phyloP scores from a whole-genome alignment of 2,329 filamentous ascomycete species.

The Triangularia setosa region DNA sequence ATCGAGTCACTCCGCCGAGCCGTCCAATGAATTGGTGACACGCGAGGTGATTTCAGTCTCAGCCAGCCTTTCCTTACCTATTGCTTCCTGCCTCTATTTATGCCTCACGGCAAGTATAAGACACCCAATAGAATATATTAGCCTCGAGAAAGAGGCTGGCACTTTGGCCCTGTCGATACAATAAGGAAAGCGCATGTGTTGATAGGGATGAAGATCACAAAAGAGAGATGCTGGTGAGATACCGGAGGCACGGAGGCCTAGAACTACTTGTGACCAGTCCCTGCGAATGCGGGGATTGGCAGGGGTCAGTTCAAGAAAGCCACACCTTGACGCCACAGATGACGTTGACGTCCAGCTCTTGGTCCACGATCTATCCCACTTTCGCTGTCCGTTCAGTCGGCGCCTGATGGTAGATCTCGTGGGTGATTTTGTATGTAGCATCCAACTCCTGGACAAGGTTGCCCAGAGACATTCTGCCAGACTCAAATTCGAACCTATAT shows the following conservation, averaged over 20 bases:
- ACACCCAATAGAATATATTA: background rate
- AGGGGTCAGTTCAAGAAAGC: slow-evolving; percentile 20
- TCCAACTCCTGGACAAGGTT: background rate
- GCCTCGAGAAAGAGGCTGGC: background rate
- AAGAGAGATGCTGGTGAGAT: background rate
- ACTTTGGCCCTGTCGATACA: background rate
- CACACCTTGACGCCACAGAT: slow-evolving; percentile 39
- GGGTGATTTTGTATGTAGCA: background rate
- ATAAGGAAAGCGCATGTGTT: background rate
- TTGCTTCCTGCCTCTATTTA: slow-evolving; percentile 3
- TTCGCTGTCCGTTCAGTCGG: background rate
- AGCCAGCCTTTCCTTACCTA: background rate
- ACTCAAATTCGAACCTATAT: background rate
- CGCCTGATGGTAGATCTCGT: background rate
- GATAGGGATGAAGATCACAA: background rate
- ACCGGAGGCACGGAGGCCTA: background rate
- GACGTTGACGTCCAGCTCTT: slow-evolving; percentile 36
- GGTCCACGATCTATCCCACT: slow-evolving; percentile 1
- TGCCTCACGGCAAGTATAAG: background rate
- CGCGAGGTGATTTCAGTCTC: slow-evolving; percentile 4
- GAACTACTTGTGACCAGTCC: background rate
- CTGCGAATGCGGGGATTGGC: background rate
- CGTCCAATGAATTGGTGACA: slow-evolving; percentile 24
- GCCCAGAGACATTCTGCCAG: background rate
- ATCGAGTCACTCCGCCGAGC: slow-evolving; percentile 18